Evolutionary conservation across 192 early-diverging fungal genomes (phyloP), one percentile per base, ranked within the genome.

Genomic region (Anaeromyces robustus): DNA sequence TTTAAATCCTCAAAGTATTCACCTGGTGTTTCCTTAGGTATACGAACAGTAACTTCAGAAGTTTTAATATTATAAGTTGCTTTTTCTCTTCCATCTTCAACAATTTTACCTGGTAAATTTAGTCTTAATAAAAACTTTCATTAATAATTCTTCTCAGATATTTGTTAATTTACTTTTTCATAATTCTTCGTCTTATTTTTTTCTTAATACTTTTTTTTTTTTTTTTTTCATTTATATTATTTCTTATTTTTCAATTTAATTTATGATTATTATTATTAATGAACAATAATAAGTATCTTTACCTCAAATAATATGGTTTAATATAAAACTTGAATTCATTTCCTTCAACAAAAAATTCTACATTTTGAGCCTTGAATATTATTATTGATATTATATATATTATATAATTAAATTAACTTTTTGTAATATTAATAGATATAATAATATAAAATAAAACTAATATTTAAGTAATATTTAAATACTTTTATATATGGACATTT

Each of bases 301-400:
- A 93, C 91, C 96, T 87, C 26, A 98, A 88, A 83, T 96, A 99
- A 87, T 99, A 99, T 2, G 96, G 97, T 41, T 89, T 88, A 77
- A 94, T 87, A 83, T 90, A 93, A 81, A 99, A 97, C 82, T 91
- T 93, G 87, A 99, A 94, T 79, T 95, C 93, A 78, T 83, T 87
- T 14, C 88, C 94, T 22, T 96, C 89, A 59, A 96, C 91, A 84
- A 92, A 89, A 79, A 97, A 88, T 83, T 99, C 96, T 16, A 99
- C 89, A 11, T 97, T 89, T 82, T 94, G 91, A 12, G 94, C 91
- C 90, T 96, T 85, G 29, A 77, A 43, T 34, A 30, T 22, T 7
- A 30, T 26, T 39, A 30, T 30, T 37, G 19, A 12, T 31, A 82
- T 80, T 41, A 41, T 34, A 30, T 29, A n/a, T 29, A 68, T 43